Evolutionary conservation across 2,329 filamentous ascomycete species (phyloP).

Genomic region (Gyromitra esculenta): DNA sequence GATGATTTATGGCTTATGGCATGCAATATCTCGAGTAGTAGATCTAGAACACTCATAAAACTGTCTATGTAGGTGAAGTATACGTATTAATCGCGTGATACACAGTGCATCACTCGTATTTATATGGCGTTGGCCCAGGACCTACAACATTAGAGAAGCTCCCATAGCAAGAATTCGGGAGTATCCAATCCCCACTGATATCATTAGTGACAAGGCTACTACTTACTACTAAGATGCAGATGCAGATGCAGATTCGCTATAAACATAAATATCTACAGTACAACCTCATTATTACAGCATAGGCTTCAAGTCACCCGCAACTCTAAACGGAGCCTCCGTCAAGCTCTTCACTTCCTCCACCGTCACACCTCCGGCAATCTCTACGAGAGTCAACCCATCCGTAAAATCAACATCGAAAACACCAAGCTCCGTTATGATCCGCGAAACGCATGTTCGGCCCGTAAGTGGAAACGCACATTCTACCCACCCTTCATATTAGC

Average conservation of each 20-base stretch:
- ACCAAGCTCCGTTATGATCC: constrained; percentile 77
- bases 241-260: too few species aligned
- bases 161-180: too few species aligned
- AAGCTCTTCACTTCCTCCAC: constrained; percentile 75
- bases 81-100: background rate
- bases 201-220: too few species aligned
- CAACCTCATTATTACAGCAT: constrained; percentile 38
- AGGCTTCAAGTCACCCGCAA: constrained; percentile 68
- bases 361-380: constrained; percentile 74
- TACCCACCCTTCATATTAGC: constrained; percentile 26
- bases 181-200: background rate
- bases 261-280: constrained; percentile 10
- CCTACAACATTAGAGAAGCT: too few species aligned
- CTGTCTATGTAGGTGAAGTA: too few species aligned
- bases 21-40: too few species aligned
- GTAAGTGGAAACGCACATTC: constrained; percentile 73
- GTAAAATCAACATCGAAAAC: constrained; percentile 75
- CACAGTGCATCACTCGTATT: constrained; percentile 1
- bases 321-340: constrained; percentile 74
- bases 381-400: constrained; percentile 73
- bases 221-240: background rate
- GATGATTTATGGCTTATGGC: too few species aligned
- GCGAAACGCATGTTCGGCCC: constrained; percentile 73
- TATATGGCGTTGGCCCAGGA: too few species aligned
- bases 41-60: too few species aligned